Base-by-base conservation (phyloP, 2,329 filamentous ascomycete species). In the Fusarium sororula region DNA sequence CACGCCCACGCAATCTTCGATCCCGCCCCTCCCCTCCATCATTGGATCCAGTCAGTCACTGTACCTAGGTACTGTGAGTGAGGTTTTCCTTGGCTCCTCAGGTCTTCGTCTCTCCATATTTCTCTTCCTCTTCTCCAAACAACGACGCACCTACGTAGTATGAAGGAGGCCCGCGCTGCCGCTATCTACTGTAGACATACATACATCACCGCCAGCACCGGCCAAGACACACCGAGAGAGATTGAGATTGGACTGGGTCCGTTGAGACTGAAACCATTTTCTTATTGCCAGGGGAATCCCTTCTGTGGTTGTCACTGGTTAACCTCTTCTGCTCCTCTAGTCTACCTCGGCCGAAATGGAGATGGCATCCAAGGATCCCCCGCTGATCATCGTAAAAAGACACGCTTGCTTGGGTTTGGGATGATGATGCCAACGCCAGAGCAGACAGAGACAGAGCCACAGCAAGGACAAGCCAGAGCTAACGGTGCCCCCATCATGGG, bases 341-440 rank as follows among this genome's bases (percentile, higher is more conserved):
- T 48, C 45, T 59, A 67, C 75, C 75, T 77, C 75, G 75, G 74
- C 74, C 75, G 75, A 77, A 75, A 67, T 67, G 24, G 75, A 77
- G 73, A 66, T 67, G 42, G 61, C 32, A 53, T 57, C 41, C 62
- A 67, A 66, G 64, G 64, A 50, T 59, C 42, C 75, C 73, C 75
- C 75, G 74, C 74, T 74, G 75, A 77, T 77, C 75, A 72, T 77
- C 74, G 70, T 67, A 66, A 61, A 64, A 54, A 55, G 54, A 65
- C 53, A 70, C 68, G 70, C 71, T 73, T 75, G 62, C 59, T 64
- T 64, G 62, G 60, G 47, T 39, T 68, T 60, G 73, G 75, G 70
- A 72, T 60, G 66, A 73, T 77, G 75, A 76, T 77, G 73, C 65
- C 68, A 61, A 51, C 45, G 37, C 35, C 57, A 38, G 35, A 24